Base-by-base conservation (phyloP, 176 grass and related monocot species). In the Hordeum marinum region DNA sequence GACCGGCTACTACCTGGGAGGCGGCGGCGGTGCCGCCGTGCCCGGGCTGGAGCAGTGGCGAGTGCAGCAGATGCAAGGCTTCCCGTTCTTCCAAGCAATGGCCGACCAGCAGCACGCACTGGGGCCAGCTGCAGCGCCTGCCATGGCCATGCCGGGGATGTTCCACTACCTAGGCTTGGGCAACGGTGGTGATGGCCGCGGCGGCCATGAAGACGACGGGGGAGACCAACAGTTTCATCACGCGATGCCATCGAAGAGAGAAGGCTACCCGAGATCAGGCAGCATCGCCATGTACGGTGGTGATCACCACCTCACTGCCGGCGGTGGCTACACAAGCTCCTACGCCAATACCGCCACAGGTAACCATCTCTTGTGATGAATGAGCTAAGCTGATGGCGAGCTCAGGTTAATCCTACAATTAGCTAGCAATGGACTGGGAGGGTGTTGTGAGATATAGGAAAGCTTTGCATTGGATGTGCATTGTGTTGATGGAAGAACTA, bases 41-140 rank as follows among this genome's bases (percentile, higher is more conserved):
- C 23, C 46, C 1, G 85, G 89, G 10, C 62, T 91, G 13, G 89
- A 91, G 52, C 85, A 91, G 52, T 91, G 89, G 89, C 77, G 89
- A 54, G 24, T 72, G 42, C 89, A 91, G 77, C 85, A 84, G 89
- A 88, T 91, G 89, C 89, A 87, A 69, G 68, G 81, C 77, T 87
- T 91, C 89, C 89, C 89, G 70, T 91, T 91, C 89, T n/a, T 88
- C 46, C 89, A 87, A 52, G 89, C 85, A 4, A 81, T 91, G 85
- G 71, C 42, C 14, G 85, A 91, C 63, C 89, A 91, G 63, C 81
- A 84, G 63, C 70, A 63, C 17, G 23, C 62, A 15, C 63, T 87
- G 40, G 39, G 31, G 0, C 76, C 85, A 4, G 14, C 71, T 31
- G 18, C 88, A 3, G 18, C 81, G 4, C 76, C 82, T 21, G 63